Evolutionary conservation across 75 land plant species (phyloP).

Genomic region (Larix kaempferi): DNA sequence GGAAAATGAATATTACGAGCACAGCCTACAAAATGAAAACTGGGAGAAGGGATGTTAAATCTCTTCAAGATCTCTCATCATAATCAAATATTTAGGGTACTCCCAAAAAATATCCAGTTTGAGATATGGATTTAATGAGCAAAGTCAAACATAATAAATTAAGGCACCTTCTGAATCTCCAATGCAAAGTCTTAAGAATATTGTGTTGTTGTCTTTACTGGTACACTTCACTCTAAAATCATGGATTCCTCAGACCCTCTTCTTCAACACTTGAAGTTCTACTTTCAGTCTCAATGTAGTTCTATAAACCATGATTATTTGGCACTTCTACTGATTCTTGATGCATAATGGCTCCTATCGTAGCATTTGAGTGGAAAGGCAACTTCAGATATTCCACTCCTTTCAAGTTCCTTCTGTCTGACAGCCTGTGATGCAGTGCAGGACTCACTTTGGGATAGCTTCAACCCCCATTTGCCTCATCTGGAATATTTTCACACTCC

Average conservation of each 20-base stretch:
- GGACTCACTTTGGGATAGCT: background rate
- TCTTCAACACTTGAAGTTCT: conserved; percentile 1
- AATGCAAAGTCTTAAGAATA: conserved; percentile 56
- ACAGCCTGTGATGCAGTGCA: background rate
- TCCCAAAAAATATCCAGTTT: background rate
- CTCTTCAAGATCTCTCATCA: background rate
- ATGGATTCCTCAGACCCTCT: conserved; percentile 19
- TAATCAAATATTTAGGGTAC: background rate
- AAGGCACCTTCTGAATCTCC: conserved; percentile 42
- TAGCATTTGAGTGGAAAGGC: background rate
- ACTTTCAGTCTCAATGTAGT: background rate
- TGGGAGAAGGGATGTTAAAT: background rate
- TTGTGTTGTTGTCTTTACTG: conserved; percentile 41
- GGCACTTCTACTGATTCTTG: background rate
- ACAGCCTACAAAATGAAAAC: conserved; percentile 27
- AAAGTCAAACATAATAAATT: background rate
- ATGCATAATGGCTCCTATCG: background rate
- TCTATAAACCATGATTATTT: background rate
- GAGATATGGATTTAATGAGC: background rate
- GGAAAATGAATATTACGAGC: conserved; percentile 55
- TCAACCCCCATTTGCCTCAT: background rate
- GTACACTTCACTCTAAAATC: conserved; percentile 61
- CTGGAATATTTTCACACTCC: background rate
- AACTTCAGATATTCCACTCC: background rate
- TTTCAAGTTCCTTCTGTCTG: conserved; percentile 3